phyloP scores from a whole-genome alignment of 2,329 filamentous ascomycete species.

The Fusarium sp. region DNA sequence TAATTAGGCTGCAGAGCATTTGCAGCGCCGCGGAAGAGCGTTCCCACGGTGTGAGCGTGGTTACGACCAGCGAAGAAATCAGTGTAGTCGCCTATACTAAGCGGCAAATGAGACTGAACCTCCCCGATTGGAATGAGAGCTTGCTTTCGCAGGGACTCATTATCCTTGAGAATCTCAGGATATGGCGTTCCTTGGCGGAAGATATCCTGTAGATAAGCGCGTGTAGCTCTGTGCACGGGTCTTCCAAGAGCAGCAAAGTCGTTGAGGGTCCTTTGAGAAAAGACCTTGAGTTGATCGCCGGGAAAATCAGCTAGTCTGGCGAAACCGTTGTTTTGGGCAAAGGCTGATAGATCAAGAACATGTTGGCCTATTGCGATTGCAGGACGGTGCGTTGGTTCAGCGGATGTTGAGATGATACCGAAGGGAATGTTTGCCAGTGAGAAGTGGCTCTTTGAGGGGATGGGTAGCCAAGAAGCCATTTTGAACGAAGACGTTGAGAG shows the following conservation, averaged over 20 bases:
- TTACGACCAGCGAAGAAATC: constrained; percentile 84
- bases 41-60: constrained; percentile 75
- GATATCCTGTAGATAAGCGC: constrained; percentile 70
- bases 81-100: constrained; percentile 83
- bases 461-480: constrained; percentile 22
- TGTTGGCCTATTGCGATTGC: constrained; percentile 77
- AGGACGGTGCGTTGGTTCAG: constrained; percentile 63
- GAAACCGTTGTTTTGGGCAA: constrained; percentile 58
- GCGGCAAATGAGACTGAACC: constrained; percentile 73
- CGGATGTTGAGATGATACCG: constrained; percentile 74
- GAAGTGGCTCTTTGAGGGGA: constrained; percentile 15
- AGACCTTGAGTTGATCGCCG: constrained; percentile 37
- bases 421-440: constrained; percentile 81
- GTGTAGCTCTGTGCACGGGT: constrained; percentile 72
- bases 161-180: constrained; percentile 47
- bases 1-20: constrained; percentile 85
- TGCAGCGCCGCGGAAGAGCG: constrained; percentile 74
- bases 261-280: constrained; percentile 44
- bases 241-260: constrained; percentile 63
- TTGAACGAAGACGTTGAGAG: neutral
- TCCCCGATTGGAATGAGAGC: constrained; percentile 48
- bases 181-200: constrained; percentile 61
- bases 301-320: constrained; percentile 38
- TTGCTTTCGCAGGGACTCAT: constrained; percentile 41
- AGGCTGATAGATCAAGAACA: constrained; percentile 72